Base-by-base conservation (phyloP, 305 asterid genomes). In the Fraxinus greggii region DNA sequence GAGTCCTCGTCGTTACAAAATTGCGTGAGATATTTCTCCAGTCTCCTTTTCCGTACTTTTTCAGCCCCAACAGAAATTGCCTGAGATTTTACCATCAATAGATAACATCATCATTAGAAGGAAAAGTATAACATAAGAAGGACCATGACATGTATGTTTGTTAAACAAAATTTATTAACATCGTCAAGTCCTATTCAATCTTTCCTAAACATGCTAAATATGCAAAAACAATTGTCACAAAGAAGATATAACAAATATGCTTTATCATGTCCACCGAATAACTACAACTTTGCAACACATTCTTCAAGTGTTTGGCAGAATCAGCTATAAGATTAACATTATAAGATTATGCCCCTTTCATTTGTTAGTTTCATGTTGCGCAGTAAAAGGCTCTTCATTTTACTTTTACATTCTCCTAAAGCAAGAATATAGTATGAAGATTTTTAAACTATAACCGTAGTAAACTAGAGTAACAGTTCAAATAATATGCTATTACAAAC, bases 1-100 rank as follows among this genome's bases (percentile, higher is more conserved):
- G 97, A 3, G 98, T 92, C 84, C 98, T 86, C 3, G 93, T 86
- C 1, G 93, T 92, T 87, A 95, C 98, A 56, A 92, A 93, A 79
- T 91, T 92, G 36, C 95, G 91, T 0, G 98, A 91, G 6, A 95
- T 95, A 56, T 92, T 93, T 73, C 98, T 78, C 98, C 98, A 95
- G 61, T 93, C 98, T 40, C 98, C 98, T 78, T 95, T 95, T 2
- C 98, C 98, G 77, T 92, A 95, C 91, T 91, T 93, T 78, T 92
- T 95, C 63, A 95, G 86, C 63, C 98, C 98, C 93, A 92, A 48
- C 88, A 95, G 81, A 85, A 95, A 95, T 51, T 90, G 95, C 75
- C 98, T 95, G 95, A 76, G 21, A 33, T 54, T 36, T 79, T 78
- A 83, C 79, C 84, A 82, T 82, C 85, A 83, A 31, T 21, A 63